phyloP scores from a whole-genome alignment of 2,329 filamentous ascomycete genomes.

The Mycogone perniciosa region DNA sequence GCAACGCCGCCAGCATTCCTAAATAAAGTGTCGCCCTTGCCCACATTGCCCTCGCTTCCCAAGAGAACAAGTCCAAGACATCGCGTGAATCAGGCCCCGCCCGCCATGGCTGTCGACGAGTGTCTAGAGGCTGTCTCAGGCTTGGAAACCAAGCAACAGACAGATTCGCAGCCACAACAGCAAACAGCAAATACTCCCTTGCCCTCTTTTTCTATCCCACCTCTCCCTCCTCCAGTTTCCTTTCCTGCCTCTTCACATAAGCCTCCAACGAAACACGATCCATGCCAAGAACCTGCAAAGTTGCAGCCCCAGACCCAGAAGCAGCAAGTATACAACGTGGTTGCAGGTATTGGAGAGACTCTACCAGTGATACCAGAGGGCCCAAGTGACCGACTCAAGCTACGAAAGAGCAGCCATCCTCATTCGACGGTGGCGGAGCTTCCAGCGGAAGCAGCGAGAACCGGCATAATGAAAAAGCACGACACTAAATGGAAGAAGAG shows the following conservation, averaged over 20 bases:
- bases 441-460: background rate
- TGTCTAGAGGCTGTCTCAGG: conserved; percentile 9
- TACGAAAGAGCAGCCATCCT: conserved; percentile 15
- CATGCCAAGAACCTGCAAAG: conserved; percentile 36
- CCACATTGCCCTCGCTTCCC: conserved; percentile 7
- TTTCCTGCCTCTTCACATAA: background rate
- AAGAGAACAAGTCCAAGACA: conserved; percentile 2
- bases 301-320: conserved; percentile 36
- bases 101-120: conserved; percentile 11
- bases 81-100: background rate
- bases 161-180: conserved; percentile 4
- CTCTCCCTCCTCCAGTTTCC: conserved; percentile 6
- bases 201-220: conserved; percentile 7
- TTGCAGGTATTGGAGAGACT: conserved; percentile 30
- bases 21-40: conserved; percentile 4
- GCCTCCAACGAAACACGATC: conserved; percentile 2
- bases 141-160: conserved; percentile 1
- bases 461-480: conserved; percentile 1
- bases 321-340: conserved; percentile 19
- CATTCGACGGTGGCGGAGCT: conserved; percentile 10
- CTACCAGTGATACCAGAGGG: conserved; percentile 49
- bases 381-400: conserved; percentile 33
- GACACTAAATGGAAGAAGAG: conserved; percentile 20
- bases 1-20: conserved; percentile 9
- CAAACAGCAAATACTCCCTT: conserved; percentile 5